phyloP scores from a whole-genome alignment of 208 protist species.

The Wallacemonas sp. region DNA sequence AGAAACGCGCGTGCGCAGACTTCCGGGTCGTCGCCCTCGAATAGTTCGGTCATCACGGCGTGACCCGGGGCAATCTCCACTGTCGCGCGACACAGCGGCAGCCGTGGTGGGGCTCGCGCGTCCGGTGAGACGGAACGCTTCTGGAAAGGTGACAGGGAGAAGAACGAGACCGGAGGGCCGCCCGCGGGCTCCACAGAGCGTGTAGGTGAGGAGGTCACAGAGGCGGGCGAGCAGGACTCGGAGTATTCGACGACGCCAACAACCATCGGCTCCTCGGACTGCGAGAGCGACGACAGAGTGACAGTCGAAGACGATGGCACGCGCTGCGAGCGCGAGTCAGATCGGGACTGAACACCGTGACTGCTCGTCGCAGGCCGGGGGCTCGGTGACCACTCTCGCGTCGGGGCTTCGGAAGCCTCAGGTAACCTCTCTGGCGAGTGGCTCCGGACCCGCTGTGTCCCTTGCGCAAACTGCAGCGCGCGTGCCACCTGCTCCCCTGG shows the following conservation, averaged over 20 bases:
- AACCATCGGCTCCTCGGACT: not conserved
- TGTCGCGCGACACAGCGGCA: conserved; percentile 9
- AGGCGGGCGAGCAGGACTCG: not conserved
- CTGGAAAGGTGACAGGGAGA: conserved; percentile 23
- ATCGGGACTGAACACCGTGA: too few relatives aligned
- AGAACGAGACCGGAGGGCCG: too few relatives aligned
- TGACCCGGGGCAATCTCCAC: conserved; percentile 24
- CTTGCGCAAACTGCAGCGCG: not conserved
- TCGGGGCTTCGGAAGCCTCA: too few relatives aligned
- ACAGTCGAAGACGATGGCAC: not conserved
- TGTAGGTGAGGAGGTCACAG: not conserved
- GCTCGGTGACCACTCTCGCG: not conserved
- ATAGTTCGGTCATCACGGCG: conserved; percentile 24
- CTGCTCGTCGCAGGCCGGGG: too few relatives aligned
- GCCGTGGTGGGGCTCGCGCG: too few relatives aligned
- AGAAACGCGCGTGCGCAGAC: conserved; percentile 21
- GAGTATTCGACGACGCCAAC: not conserved
- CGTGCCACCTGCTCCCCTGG: conserved; percentile 11
- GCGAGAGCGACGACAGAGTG: not conserved
- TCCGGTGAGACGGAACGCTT: not conserved
- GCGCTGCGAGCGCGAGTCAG: not conserved
- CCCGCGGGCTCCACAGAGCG: too few relatives aligned
- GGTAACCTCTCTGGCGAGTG: not conserved
- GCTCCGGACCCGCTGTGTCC: not conserved
- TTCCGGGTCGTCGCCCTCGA: conserved; percentile 18